These are phyloP conservation scores for Metrosideros polymorpha DNA, from an alignment of 441 rosid genomes.

Conservation along the genomic window DNA sequence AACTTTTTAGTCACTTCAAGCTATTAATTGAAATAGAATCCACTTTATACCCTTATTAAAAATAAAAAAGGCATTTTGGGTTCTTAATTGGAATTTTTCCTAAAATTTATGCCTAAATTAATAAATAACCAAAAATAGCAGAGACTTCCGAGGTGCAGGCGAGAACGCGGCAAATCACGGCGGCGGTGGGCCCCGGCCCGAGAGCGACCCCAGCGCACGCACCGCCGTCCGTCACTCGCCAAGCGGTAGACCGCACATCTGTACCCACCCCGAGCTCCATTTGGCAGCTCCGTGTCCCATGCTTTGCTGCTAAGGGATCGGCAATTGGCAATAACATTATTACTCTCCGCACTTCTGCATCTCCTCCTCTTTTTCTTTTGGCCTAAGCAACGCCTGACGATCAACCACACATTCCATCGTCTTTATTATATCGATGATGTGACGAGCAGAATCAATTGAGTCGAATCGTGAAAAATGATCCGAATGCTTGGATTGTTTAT, in stretches of 20 bases:
- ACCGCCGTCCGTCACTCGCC: background rate
- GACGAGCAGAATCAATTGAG: accelerated
- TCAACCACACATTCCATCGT: too few relatives aligned
- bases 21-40: too few relatives aligned
- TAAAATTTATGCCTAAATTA: background rate
- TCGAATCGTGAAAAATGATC: background rate
- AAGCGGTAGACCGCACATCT: background rate
- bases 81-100: too few relatives aligned
- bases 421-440: accelerated
- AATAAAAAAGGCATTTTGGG: too few relatives aligned
- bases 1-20: too few relatives aligned
- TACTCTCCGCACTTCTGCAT: background rate
- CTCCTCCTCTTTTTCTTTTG: background rate
- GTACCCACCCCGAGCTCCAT: slow-evolving; percentile 11
- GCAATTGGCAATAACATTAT: background rate
- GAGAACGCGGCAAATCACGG: background rate
- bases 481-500: accelerated
- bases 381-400: background rate
- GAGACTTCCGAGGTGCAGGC: too few relatives aligned
- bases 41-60: too few relatives aligned
- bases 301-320: background rate
- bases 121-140: background rate
- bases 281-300: slow-evolving; percentile 13
- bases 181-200: background rate
- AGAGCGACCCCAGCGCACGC: background rate